Conservation (phyloP, 2,329 filamentous ascomycete genomes). For the Penicillium sp. region DNA sequence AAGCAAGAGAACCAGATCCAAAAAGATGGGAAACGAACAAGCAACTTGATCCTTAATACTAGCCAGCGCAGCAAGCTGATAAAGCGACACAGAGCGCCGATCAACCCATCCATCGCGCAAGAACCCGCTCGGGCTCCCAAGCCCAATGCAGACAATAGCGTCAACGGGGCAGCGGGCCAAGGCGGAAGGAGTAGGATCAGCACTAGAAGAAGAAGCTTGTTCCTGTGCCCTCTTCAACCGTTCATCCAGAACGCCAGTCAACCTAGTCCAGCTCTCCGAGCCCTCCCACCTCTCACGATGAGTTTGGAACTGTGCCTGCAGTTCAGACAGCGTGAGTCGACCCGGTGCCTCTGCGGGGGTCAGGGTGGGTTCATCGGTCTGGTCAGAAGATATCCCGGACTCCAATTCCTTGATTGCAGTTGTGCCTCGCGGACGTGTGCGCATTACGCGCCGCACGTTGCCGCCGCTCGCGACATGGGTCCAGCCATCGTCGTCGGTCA, state of each 20-base stretch:
- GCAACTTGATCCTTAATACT: constrained; percentile 27
- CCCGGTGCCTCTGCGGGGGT: constrained; percentile 38
- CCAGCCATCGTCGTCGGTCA: constrained; percentile 44
- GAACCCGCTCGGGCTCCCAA: constrained; percentile 44
- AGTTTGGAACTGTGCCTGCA: constrained; percentile 31
- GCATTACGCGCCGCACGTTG: constrained; percentile 28
- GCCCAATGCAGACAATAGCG: constrained; percentile 39
- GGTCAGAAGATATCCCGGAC: neutral
- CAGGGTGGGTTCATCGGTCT: constrained; percentile 14
- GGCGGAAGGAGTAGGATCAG: neutral
- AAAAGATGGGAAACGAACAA: constrained; percentile 15
- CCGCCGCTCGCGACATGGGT: constrained; percentile 40
- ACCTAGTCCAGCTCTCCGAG: constrained; percentile 28
- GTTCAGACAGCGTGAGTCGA: constrained; percentile 28
- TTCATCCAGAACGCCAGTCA: constrained; percentile 14
- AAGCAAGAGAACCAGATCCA: neutral
- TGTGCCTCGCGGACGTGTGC: constrained; percentile 5
- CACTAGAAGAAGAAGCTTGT: neutral
- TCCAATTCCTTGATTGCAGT: neutral
- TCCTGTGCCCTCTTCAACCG: neutral
- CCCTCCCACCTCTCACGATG: constrained; percentile 30
- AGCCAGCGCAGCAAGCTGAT: constrained; percentile 40
- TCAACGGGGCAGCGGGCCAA: constrained; percentile 13
- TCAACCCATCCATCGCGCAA: constrained; percentile 44
- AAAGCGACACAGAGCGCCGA: constrained; percentile 39